These are phyloP conservation scores for Pseudogymnoascus sp. DNA, from an alignment of 2,329 filamentous ascomycete species.

Conservation along the genomic window DNA sequence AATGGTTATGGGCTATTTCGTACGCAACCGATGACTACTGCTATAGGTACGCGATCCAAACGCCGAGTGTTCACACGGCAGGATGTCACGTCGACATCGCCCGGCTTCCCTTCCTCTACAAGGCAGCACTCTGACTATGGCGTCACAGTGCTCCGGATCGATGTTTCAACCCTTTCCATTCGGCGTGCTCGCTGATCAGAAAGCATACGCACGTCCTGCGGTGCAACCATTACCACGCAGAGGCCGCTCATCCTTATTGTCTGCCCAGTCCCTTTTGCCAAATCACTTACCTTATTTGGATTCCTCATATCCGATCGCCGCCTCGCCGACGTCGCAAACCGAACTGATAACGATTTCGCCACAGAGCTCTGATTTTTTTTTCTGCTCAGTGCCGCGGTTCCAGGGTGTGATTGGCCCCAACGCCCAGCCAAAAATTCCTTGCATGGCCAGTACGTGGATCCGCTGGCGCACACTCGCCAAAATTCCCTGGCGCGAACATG, in stretches of 20 bases:
- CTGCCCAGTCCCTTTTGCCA: background rate
- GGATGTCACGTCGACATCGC: background rate
- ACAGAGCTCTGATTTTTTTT: background rate
- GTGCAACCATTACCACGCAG: background rate
- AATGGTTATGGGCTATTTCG: background rate
- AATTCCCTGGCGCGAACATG: background rate
- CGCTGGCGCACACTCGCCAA: background rate
- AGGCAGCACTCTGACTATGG: background rate
- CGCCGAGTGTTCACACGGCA: background rate
- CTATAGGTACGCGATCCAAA: background rate
- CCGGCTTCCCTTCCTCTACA: background rate
- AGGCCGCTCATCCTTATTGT: background rate
- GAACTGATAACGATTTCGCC: conserved; percentile 4
- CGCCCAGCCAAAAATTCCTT: background rate
- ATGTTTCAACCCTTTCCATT: background rate
- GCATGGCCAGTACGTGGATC: background rate
- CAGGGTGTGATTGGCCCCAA: background rate
- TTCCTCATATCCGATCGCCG: background rate
- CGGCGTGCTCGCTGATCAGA: background rate
- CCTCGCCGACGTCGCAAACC: background rate
- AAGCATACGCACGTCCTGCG: background rate
- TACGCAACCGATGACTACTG: background rate
- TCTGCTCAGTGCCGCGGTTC: background rate
- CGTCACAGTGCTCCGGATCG: background rate
- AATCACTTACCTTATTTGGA: background rate